These are phyloP conservation scores for Luffa acutangula DNA, from an alignment of 306 rosid species.

Conservation along the genomic window DNA sequence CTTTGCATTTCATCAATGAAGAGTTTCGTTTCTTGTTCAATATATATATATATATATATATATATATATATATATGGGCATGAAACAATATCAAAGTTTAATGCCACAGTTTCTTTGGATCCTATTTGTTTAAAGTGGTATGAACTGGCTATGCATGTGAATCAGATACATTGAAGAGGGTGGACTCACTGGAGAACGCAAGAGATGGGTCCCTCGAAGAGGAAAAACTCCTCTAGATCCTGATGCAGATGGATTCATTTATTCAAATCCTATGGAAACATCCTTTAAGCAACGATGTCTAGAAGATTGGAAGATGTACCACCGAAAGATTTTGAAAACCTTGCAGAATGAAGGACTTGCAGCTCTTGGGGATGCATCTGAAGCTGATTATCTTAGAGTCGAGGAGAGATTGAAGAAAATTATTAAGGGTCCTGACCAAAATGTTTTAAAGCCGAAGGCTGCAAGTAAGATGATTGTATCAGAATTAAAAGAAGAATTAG, in stretches of 20 bases:
- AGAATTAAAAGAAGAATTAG: constrained; percentile 90
- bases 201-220: constrained; percentile 88
- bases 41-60: neutral
- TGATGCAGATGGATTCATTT: constrained; percentile 81
- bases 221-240: constrained; percentile 97
- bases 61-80: neutral
- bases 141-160: constrained; percentile 16
- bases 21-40: too few relatives aligned
- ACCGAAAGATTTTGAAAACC: constrained; percentile 58
- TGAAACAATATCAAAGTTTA: neutral
- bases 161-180: constrained; percentile 80
- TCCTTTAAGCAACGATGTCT: constrained; percentile 88
- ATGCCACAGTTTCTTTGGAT: neutral
- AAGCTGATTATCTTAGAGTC: constrained; percentile 71
- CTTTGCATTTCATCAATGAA: too few relatives aligned
- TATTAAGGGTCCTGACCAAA: constrained; percentile 80
- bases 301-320: constrained; percentile 55
- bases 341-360: constrained; percentile 63
- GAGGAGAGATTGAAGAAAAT: constrained; percentile 66
- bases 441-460: constrained; percentile 83
- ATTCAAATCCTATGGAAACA: constrained; percentile 86
- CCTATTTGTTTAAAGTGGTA: neutral
- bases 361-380: constrained; percentile 74
- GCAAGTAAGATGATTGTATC: constrained; percentile 91
- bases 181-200: constrained; percentile 96